Base-by-base conservation (phyloP, 371 early-diverging fungal species). In the Dichotomocladium elegans region DNA sequence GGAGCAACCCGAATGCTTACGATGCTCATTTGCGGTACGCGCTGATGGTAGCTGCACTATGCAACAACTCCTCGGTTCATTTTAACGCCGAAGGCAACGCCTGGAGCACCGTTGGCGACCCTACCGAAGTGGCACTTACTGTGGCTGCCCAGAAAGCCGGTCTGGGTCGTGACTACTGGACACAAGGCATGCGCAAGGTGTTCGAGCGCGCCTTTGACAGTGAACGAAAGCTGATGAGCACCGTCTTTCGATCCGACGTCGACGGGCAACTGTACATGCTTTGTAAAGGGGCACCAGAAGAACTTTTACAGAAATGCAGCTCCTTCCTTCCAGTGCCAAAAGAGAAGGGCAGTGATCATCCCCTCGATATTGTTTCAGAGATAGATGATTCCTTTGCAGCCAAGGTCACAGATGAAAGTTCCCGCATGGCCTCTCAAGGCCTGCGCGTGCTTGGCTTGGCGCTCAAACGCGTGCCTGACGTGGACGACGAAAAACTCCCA, bases 201-300 rank as follows among this genome's bases (percentile, higher is more conserved):
- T 76, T 60, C 57, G 81, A 81, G 29, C 71, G 71, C 35, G 82
- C 90, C 0, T 91, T 90, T 59, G 88, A 88, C 66, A 87, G 88
- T 60, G 94, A 93, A 47, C 81, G 94, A 34, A 95, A 95, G 68
- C 74, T 92, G 41, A 95, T 95, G 96, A 88, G 88, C 61, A 83
- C 87, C 10, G 72, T 90, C 0, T 87, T 79, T 63, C 67, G 62
- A 22, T 8, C 31, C 5, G 28, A 51, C 4, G 26, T 51, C 0
- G 61, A 67, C 15, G 55, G 60, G 3, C 51, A 66, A 17, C 55
- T 68, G 15, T 71, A 83, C 45, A 65, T 93, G 19, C 63, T 92
- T 1, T 86, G 79, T 48, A 96, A 96, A 64, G 96, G 96, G 34
- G 95, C 95, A 0, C 94, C 95, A 7, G 96, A 96, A 65, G 87